Percentiles rank a stretch among this genome's conserved stretches.
phyloP scores from a whole-genome alignment of 192 early-diverging fungal species.

The Phycomyces nitens region DNA sequence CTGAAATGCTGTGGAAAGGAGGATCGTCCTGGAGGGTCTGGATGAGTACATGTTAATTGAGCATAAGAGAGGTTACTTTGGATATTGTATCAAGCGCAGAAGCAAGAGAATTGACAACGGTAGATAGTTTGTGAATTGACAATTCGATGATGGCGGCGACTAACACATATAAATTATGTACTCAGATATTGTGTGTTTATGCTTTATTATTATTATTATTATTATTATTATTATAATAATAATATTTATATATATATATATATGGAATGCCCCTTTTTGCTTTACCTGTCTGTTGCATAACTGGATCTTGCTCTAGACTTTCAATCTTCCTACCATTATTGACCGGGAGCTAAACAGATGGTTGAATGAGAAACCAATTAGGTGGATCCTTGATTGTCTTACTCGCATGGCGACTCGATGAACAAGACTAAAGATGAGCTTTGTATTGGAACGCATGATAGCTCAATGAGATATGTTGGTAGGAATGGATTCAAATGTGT shows the following conservation, averaged over 20 bases:
- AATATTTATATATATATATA: neutral
- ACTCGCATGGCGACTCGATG: slow-evolving; percentile 15
- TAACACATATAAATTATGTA: neutral
- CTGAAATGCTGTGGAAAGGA: neutral
- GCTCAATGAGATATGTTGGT: too few species aligned
- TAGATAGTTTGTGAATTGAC: slow-evolving; percentile 18
- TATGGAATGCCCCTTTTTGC: neutral
- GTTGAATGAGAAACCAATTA: neutral
- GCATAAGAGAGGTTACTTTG: slow-evolving; percentile 26
- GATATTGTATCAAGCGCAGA: slow-evolving; percentile 15
- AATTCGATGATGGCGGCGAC: slow-evolving; percentile 32
- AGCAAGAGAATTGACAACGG: slow-evolving; percentile 17
- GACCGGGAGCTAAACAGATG: slow-evolving; percentile 12
- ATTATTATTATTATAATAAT: neutral
- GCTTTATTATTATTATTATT: neutral
- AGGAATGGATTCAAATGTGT: too few species aligned
- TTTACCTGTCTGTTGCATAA: slow-evolving; percentile 29
- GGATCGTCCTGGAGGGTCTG: neutral
- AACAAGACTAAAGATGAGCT: slow-evolving; percentile 18
- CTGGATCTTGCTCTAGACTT: slow-evolving; percentile 25
- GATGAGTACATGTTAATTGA: too few species aligned
- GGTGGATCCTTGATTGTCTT: neutral
- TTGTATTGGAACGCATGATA: slow-evolving; percentile 12
- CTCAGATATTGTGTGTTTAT: neutral
- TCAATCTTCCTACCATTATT: slow-evolving; percentile 25